These are phyloP conservation scores for Candida anutae DNA, from an alignment of 1,139 yeast species.

Conservation along the genomic window DNA sequence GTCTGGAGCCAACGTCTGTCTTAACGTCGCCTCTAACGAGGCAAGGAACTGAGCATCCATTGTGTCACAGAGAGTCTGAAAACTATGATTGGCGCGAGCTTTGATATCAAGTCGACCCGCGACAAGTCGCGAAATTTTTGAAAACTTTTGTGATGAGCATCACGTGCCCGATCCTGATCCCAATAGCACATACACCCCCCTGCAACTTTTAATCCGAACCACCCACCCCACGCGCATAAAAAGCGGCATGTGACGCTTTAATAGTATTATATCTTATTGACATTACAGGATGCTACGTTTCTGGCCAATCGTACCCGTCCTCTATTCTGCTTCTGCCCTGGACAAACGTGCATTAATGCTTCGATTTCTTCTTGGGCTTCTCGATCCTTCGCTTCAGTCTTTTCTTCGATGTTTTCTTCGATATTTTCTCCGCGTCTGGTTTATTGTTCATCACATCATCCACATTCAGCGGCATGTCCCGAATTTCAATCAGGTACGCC, in stretches of 20 bases:
- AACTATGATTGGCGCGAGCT: no score
- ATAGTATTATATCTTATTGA: no score
- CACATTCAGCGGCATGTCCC: slow-evolving; percentile 82
- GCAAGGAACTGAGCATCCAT: slow-evolving; percentile 68
- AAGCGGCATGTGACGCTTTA: no score
- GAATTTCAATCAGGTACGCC: slow-evolving; percentile 69
- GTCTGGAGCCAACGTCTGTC: slow-evolving; percentile 69
- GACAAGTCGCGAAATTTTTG: background rate
- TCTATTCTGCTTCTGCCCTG: no score
- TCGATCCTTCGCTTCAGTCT: background rate
- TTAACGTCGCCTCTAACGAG: slow-evolving; percentile 71
- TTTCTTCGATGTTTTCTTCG: no score
- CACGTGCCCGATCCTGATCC: no score
- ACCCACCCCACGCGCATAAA: no score
- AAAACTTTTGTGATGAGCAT: slow-evolving; percentile 8
- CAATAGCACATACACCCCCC: no score
- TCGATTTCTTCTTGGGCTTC: background rate
- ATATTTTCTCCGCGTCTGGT: no score
- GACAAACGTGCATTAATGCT: background rate
- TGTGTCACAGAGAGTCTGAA: slow-evolving; percentile 2
- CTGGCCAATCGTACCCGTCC: no score
- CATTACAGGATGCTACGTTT: no score
- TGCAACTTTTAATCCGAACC: no score
- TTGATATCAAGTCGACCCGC: background rate
- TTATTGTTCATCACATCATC: slow-evolving; percentile 41